Percentiles rank a stretch among this genome's conserved stretches.
Evolutionary conservation across 2,329 filamentous ascomycete genomes (phyloP).

Genomic region (Cercospora nicotianae): DNA sequence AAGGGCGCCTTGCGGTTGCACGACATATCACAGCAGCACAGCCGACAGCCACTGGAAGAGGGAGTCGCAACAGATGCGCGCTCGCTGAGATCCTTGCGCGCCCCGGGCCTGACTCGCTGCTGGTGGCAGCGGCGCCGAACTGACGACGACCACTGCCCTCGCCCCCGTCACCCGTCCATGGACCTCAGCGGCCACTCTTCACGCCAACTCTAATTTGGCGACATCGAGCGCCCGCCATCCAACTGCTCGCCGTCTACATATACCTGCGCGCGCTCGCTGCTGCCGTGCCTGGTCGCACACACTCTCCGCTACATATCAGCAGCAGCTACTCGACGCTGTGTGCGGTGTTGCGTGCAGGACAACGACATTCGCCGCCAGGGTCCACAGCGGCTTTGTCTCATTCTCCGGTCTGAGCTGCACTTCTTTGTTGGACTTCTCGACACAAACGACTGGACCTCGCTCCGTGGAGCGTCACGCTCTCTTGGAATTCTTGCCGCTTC

Average conservation of each 20-base stretch:
- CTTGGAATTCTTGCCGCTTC: background rate
- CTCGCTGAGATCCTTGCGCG: background rate
- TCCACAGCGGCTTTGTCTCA: conserved; percentile 1
- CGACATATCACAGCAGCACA: conserved; percentile 1
- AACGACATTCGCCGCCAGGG: background rate
- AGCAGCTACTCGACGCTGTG: background rate
- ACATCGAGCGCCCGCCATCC: background rate
- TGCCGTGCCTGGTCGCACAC: conserved; percentile 14
- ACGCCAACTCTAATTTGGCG: conserved; percentile 3
- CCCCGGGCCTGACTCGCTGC: background rate
- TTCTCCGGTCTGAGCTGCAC: background rate
- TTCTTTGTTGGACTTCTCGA: background rate
- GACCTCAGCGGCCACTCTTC: background rate
- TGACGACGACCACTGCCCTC: background rate
- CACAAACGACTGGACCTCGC: background rate
- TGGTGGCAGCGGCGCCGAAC: conserved; percentile 3
- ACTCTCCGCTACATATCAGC: background rate
- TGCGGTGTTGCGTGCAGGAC: conserved; percentile 3
- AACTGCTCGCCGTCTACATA: background rate
- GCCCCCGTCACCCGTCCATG: background rate
- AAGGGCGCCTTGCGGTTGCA: conserved; percentile 5
- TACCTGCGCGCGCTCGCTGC: background rate
- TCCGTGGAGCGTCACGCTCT: background rate
- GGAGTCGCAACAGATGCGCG: background rate
- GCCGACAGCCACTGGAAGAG: background rate